A percentile compares a stretch with the other conserved stretches of the same genome.
Evolutionary conservation across 192 early-diverging fungal species (phyloP).

Genomic region (Kickxella alabastrina): DNA sequence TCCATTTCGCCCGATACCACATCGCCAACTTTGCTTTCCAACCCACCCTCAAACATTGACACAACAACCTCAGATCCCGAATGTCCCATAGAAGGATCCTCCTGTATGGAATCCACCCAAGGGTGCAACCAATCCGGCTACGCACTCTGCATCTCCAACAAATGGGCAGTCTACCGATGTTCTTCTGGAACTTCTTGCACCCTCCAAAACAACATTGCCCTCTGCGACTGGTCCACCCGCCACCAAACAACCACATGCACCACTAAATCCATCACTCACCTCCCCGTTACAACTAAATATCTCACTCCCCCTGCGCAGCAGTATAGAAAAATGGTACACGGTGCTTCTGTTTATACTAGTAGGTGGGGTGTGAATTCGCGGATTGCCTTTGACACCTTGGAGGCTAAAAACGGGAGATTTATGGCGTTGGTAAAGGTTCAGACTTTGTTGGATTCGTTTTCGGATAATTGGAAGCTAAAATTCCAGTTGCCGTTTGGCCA

Average conservation of each 20-base stretch:
- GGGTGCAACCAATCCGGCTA: constrained; percentile 26
- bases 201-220: constrained; percentile 11
- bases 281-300: too few relatives aligned
- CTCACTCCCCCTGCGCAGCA: too few relatives aligned
- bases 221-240: constrained; percentile 26
- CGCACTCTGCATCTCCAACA: constrained; percentile 21
- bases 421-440: constrained; percentile 26
- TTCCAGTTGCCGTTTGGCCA: constrained; percentile 22
- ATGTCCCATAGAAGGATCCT: constrained; percentile 25
- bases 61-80: background rate
- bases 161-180: constrained; percentile 30
- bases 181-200: constrained; percentile 27
- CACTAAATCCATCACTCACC: constrained; percentile 5
- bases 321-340: too few relatives aligned
- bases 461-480: constrained; percentile 17
- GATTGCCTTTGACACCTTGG: constrained; percentile 14
- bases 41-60: background rate
- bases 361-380: too few relatives aligned
- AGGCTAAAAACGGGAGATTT: constrained; percentile 5
- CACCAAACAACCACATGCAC: too few relatives aligned
- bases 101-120: constrained; percentile 12
- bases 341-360: too few relatives aligned
- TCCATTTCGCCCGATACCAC: background rate
- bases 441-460: constrained; percentile 14
- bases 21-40: background rate